These are phyloP conservation scores for Pascua sp. DNA, from an alignment of 1,284 basidiomycete genomes.

Conservation along the genomic window DNA sequence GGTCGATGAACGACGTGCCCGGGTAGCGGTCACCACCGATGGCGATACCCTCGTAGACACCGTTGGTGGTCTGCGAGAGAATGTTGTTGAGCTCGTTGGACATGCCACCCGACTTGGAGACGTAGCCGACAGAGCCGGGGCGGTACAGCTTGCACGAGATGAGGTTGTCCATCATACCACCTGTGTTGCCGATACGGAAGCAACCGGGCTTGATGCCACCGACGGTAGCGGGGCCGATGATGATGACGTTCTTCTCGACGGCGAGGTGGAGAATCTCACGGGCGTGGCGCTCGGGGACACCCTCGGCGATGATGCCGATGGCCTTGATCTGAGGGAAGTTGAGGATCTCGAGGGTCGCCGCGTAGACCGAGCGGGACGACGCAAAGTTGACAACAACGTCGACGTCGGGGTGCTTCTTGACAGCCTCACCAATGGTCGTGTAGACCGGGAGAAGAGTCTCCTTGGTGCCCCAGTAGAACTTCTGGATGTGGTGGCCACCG, in stretches of 20 bases:
- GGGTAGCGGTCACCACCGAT: slow-evolving; percentile 99
- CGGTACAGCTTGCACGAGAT: slow-evolving; percentile 98
- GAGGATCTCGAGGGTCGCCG: slow-evolving; percentile 87
- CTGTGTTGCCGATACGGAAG: slow-evolving; percentile 99
- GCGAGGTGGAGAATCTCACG: slow-evolving; percentile 92
- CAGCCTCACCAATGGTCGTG: slow-evolving; percentile 86
- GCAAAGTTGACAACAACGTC: slow-evolving; percentile 99
- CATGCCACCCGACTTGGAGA: slow-evolving; percentile 99
- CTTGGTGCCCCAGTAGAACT: slow-evolving; percentile 99
- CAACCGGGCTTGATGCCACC: slow-evolving; percentile 99
- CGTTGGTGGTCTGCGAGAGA: slow-evolving; percentile 93
- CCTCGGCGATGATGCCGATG: slow-evolving; percentile 94
- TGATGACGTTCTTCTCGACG: slow-evolving; percentile 79
- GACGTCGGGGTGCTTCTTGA: slow-evolving; percentile 91
- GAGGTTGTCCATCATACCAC: slow-evolving; percentile 99
- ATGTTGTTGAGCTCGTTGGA: slow-evolving; percentile 99
- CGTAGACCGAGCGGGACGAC: slow-evolving; percentile 89
- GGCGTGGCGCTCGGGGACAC: slow-evolving; percentile 96
- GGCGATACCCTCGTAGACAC: slow-evolving; percentile 99
- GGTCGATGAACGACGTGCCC: slow-evolving; percentile 97
- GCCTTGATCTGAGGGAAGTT: slow-evolving; percentile 70
- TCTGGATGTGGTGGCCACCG: slow-evolving; percentile 99
- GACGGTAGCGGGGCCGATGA: slow-evolving; percentile 97
- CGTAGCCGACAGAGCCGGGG: slow-evolving; percentile 94
- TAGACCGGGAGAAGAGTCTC: slow-evolving; percentile 98